Conservation (phyloP, 2,329 filamentous ascomycete genomes). For the Hymenoscyphus occultus region DNA sequence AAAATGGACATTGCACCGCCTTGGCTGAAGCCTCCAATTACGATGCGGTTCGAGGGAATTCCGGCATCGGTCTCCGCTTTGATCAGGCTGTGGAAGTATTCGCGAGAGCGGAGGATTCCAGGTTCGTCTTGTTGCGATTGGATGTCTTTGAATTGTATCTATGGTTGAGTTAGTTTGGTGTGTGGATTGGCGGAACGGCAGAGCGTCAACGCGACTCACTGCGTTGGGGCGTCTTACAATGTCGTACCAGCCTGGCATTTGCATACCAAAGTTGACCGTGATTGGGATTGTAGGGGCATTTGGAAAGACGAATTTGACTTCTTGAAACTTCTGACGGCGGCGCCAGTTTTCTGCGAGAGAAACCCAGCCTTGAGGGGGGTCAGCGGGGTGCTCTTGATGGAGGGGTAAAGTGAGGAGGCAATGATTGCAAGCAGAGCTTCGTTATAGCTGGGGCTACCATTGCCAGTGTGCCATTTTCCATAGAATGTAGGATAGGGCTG, state of each 20-base stretch:
- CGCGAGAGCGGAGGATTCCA: constrained; percentile 70
- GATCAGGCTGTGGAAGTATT: constrained; percentile 77
- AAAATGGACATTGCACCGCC: constrained; percentile 86
- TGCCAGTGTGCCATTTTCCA: background rate
- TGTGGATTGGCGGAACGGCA: background rate
- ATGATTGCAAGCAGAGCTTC: background rate
- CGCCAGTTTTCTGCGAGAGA: constrained; percentile 86
- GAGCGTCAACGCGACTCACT: constrained; percentile 21
- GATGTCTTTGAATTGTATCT: constrained; percentile 46
- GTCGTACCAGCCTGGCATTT: constrained; percentile 87
- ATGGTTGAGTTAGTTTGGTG: background rate
- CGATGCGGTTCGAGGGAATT: constrained; percentile 77
- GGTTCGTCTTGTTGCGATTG: constrained; percentile 59
- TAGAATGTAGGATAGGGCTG: no score
- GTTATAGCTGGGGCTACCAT: background rate
- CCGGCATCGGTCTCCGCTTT: constrained; percentile 76
- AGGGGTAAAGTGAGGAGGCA: background rate
- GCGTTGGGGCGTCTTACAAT: constrained; percentile 51
- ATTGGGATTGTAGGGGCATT: constrained; percentile 86
- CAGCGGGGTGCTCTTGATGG: background rate
- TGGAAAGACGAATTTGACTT: constrained; percentile 92
- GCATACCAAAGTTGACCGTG: constrained; percentile 73
- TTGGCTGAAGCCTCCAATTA: constrained; percentile 82
- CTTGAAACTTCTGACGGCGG: constrained; percentile 72
- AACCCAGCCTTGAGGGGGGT: constrained; percentile 60